Evolutionary conservation across 306 rosid species (phyloP).

Genomic region (Rubus parviflorus): DNA sequence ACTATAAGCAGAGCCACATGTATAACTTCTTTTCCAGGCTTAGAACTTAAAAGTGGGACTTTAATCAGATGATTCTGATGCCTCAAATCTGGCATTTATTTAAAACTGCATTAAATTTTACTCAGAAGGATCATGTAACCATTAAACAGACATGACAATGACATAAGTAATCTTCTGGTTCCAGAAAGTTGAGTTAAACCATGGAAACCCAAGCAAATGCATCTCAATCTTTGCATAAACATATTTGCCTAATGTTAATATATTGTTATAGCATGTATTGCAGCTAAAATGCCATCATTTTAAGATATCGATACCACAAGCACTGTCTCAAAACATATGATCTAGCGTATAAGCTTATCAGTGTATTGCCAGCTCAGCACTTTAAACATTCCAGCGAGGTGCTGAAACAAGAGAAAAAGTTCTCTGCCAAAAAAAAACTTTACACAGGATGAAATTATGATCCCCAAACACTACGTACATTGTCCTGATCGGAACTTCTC

Average conservation of each 20-base stretch:
- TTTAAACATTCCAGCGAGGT: background rate
- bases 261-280: background rate
- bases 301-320: background rate
- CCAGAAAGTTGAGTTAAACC: background rate
- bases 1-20: background rate
- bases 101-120: too few species aligned
- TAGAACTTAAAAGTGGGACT: background rate
- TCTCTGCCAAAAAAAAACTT: background rate
- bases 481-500: conserved; percentile 70
- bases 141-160: background rate
- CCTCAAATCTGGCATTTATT: too few species aligned
- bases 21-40: background rate
- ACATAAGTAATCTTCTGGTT: background rate
- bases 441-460: background rate
- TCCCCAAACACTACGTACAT: conserved; percentile 51
- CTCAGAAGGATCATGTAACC: too few species aligned
- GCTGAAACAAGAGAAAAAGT: background rate
- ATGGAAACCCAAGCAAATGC: background rate
- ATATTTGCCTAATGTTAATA: background rate
- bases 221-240: background rate
- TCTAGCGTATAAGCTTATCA: background rate
- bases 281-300: background rate
- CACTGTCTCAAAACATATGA: background rate
- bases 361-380: background rate
- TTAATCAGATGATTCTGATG: background rate